A percentile compares a stretch with the other conserved stretches of the same genome.
phyloP scores from a whole-genome alignment of 2,329 filamentous ascomycete species.

The Zasmidium citrigriseum region DNA sequence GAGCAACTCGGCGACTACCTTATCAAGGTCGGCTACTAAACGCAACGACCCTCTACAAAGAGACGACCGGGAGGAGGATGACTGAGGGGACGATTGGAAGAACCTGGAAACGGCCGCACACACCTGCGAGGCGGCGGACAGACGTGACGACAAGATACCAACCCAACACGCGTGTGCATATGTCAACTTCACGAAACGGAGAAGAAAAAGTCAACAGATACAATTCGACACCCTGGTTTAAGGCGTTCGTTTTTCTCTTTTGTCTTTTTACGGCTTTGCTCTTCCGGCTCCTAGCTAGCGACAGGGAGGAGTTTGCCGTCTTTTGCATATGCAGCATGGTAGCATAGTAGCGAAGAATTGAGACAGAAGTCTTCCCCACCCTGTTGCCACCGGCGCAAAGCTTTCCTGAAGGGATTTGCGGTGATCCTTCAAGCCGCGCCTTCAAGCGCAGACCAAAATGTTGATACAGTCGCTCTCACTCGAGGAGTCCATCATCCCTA shows the following conservation, averaged over 20 bases:
- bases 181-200: conserved; percentile 22
- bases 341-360: conserved; percentile 11
- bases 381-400: background rate
- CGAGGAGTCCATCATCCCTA: background rate
- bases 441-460: background rate
- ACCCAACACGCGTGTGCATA: conserved; percentile 30
- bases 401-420: background rate
- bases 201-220: conserved; percentile 1
- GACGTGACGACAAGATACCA: background rate
- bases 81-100: background rate
- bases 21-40: conserved; percentile 71
- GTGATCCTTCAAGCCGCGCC: background rate
- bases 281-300: conserved; percentile 5
- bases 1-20: conserved; percentile 88
- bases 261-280: conserved; percentile 4
- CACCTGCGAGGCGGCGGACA: background rate
- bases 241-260: conserved; percentile 4
- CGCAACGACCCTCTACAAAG: background rate
- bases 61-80: background rate
- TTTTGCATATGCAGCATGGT: conserved; percentile 13
- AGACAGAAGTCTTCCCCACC: background rate
- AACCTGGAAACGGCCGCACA: background rate
- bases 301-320: conserved; percentile 1
- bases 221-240: background rate
- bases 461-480: background rate